Base-by-base conservation (phyloP, 306 rosid genomes). In the Cucurbita moschata region DNA sequence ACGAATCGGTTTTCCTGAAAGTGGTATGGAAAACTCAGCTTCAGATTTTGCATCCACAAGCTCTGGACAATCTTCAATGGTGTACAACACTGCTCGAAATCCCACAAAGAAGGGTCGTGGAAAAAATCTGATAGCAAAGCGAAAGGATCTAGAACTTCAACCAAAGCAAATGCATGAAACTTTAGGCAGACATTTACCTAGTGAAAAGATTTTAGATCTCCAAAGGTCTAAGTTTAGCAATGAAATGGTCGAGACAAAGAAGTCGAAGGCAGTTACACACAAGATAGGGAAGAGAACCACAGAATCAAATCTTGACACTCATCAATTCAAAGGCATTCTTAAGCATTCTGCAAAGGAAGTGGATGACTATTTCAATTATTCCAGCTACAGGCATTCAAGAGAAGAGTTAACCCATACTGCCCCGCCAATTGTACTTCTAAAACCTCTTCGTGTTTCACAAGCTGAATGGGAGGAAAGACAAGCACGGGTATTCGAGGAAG, bases 101-200 rank as follows among this genome's bases (percentile, higher is more conserved):
- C 49, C 81, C 3, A 79, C 74, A 78, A 65, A 68, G 35, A 82
- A 72, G 75, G 81, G 77, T 46, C 82, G 80, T 78, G 85, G 88
- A 14, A 78, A 84, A 40, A 89, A 81, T 80, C 78, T 91, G 76
- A 87, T 88, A 66, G 92, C 99, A 57, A 95, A 80, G 91, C 82
- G 88, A 56, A 91, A 91, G 99, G 97, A 96, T 49, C 73, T 95
- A 46, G 96, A 88, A 85, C 87, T 65, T 68, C 83, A 93, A 12
- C 57, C 79, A 56, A 82, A 82, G 67, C 53, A 86, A 79, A 76
- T 69, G 74, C 42, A 78, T 50, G 82, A 78, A 74, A 26, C 75
- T 43, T 64, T 57, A 16, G 85, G 77, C 67, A 87, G 81, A 62
- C 83, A 75, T 76, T 55, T 75, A 15, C 89, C 80, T 30, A 83